Conservation (phyloP, 257 asterid species). For the Forsythia suspensa region DNA sequence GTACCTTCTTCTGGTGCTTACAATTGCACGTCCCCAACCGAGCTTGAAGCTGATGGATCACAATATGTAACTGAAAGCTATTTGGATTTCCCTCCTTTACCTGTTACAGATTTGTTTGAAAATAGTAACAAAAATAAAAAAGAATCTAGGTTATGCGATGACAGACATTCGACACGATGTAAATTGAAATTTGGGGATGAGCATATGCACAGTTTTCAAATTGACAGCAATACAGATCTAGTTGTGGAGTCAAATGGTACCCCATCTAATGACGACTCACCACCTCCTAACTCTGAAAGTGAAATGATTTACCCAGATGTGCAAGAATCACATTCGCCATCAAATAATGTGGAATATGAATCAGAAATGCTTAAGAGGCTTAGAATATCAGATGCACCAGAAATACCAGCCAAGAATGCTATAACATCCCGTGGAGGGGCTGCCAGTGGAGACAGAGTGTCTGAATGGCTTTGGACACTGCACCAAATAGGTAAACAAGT, state of each 20-base stretch:
- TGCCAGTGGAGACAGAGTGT: conserved; percentile 67
- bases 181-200: conserved; percentile 64
- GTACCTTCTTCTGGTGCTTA: conserved; percentile 53
- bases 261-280: conserved; percentile 43
- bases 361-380: conserved; percentile 46
- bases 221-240: conserved; percentile 79
- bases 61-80: conserved; percentile 44
- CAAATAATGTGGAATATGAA: conserved; percentile 42
- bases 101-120: conserved; percentile 77
- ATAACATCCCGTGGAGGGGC: conserved; percentile 56
- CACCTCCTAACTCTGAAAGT: conserved; percentile 43
- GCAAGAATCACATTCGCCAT: conserved; percentile 42
- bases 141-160: conserved; percentile 51
- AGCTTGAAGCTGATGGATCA: conserved; percentile 45
- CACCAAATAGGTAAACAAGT: conserved; percentile 78
- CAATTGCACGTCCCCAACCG: conserved; percentile 45
- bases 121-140: conserved; percentile 46
- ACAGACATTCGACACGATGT: conserved; percentile 46
- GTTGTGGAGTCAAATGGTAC: conserved; percentile 66
- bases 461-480: conserved; percentile 99
- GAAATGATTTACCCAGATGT: conserved; percentile 37
- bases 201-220: conserved; percentile 85
- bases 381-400: conserved; percentile 68
- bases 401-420: conserved; percentile 41
- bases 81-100: conserved; percentile 87